Evolutionary conservation across 202 grass and related monocot genomes (phyloP).

Genomic region (Bolboschoenoplectus hybrid): DNA sequence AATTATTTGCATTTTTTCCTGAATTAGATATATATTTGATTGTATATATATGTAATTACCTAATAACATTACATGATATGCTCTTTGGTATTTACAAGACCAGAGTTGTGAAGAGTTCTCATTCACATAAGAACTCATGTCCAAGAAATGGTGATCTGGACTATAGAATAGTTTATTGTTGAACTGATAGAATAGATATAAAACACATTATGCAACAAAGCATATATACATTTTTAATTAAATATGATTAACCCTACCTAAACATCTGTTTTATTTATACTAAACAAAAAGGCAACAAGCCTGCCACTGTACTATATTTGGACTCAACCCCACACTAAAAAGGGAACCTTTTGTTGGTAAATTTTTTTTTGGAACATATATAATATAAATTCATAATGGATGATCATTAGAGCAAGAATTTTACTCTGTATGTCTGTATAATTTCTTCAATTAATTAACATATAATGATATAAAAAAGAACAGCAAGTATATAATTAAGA

Average conservation of each 20-base stretch:
- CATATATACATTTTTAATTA: not conserved
- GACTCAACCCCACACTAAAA: not conserved
- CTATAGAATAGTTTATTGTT: not conserved
- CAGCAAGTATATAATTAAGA: conserved; percentile 43
- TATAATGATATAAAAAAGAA: not conserved
- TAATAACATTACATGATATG: not conserved
- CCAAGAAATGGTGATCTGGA: not conserved
- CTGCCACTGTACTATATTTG: not conserved
- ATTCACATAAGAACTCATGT: not conserved
- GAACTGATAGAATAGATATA: not conserved
- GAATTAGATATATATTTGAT: not conserved
- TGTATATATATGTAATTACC: not conserved
- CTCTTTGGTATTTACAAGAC: not conserved
- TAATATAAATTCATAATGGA: not conserved
- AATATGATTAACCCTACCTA: not conserved
- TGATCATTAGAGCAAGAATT: not conserved
- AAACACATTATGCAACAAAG: not conserved
- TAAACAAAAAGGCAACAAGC: not conserved
- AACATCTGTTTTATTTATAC: not conserved
- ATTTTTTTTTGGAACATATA: not conserved
- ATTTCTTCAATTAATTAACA: not conserved
- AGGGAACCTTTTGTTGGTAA: not conserved
- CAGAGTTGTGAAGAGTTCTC: not conserved
- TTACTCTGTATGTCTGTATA: not conserved
- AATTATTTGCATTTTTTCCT: not conserved